Conservation (phyloP, 495 filamentous ascomycete species). For the Geoglossum glabrum region DNA sequence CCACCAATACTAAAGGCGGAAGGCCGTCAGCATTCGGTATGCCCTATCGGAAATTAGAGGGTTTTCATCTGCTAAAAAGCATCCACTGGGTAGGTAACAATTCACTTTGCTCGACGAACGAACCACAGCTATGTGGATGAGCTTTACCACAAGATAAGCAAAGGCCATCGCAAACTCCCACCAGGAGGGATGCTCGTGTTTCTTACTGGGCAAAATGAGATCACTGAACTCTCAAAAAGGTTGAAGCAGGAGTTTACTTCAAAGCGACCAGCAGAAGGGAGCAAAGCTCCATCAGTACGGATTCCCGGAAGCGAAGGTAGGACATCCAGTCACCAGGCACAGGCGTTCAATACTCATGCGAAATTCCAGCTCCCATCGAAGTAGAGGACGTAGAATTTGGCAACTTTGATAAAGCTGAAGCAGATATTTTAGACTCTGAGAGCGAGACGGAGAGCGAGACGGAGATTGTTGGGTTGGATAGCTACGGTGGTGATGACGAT, state of each 20-base stretch:
- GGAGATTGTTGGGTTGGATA: constrained; percentile 30
- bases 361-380: constrained; percentile 41
- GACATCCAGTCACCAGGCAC: not conserved
- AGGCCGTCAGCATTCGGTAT: constrained; percentile 67
- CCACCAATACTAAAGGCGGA: constrained; percentile 81
- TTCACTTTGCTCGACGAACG: constrained; percentile 73
- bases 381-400: constrained; percentile 77
- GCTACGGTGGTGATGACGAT: constrained; percentile 37
- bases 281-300: constrained; percentile 40
- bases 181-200: constrained; percentile 90
- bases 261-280: constrained; percentile 28
- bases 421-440: constrained; percentile 19
- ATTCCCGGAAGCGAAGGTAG: constrained; percentile 46
- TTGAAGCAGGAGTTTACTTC: constrained; percentile 53
- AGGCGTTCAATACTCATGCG: not conserved
- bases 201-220: constrained; percentile 85
- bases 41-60: not conserved
- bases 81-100: constrained; percentile 29
- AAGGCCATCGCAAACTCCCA: constrained; percentile 78
- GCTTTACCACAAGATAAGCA: constrained; percentile 66
- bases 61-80: not conserved
- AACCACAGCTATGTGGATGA: constrained; percentile 78
- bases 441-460: constrained; percentile 30
- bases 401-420: constrained; percentile 19
- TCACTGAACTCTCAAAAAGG: constrained; percentile 52